Evolutionary conservation across 768 basidiomycete species (phyloP).

Genomic region (Panus rudis): DNA sequence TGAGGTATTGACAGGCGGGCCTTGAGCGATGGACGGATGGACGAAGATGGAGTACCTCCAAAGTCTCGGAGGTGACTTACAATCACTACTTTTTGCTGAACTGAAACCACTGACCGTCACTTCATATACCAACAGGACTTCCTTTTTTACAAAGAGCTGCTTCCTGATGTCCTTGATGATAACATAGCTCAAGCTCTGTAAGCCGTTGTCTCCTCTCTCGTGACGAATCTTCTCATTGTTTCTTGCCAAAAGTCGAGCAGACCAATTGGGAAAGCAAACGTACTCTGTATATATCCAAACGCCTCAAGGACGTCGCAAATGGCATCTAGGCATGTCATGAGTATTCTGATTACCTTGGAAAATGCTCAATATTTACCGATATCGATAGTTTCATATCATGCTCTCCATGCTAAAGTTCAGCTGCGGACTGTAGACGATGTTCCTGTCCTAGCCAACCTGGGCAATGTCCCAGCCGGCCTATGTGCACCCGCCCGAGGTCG

Average conservation of each 20-base stretch:
- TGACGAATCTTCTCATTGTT: no score
- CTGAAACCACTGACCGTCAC: background rate
- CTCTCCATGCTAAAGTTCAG: slow-evolving; percentile 25
- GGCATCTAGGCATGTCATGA: slow-evolving; percentile 80
- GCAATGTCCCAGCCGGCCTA: slow-evolving; percentile 26
- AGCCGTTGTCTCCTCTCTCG: slow-evolving; percentile 15
- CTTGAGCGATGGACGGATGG: slow-evolving; percentile 81
- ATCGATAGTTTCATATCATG: slow-evolving; percentile 32
- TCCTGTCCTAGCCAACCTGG: slow-evolving; percentile 20
- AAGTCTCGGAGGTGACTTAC: slow-evolving; percentile 63
- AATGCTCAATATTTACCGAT: background rate
- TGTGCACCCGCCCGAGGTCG: slow-evolving; percentile 29
- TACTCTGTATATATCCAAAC: slow-evolving; percentile 75
- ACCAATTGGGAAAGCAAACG: slow-evolving; percentile 69
- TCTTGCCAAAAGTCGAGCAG: slow-evolving; percentile 14
- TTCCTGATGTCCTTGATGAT: slow-evolving; percentile 25
- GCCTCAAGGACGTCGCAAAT: slow-evolving; percentile 59
- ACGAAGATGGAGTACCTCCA: slow-evolving; percentile 66
- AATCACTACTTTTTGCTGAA: no score
- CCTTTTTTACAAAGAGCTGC: slow-evolving; percentile 67
- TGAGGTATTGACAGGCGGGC: slow-evolving; percentile 47
- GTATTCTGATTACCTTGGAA: slow-evolving; percentile 19
- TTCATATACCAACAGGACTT: slow-evolving; percentile 60
- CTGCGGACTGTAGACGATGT: slow-evolving; percentile 26
- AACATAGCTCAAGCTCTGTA: slow-evolving; percentile 17